phyloP scores from a whole-genome alignment of 2,329 filamentous ascomycete genomes.

The Nemania serpens region DNA sequence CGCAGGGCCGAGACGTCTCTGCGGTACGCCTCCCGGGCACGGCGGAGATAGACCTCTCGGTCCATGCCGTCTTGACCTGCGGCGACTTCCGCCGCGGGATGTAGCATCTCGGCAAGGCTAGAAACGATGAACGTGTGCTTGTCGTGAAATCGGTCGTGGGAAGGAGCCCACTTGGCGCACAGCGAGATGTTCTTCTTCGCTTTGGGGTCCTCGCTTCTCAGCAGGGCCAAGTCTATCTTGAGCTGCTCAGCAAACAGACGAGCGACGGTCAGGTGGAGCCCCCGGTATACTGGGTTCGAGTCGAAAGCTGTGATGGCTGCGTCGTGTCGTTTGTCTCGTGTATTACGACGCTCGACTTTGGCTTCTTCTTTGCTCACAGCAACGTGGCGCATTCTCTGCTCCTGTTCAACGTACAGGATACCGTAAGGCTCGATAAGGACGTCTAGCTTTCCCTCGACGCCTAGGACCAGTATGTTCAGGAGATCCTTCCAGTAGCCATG shows the following conservation, averaged over 20 bases:
- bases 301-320: constrained; percentile 48
- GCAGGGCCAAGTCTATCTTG: constrained; percentile 48
- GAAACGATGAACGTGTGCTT: constrained; percentile 61
- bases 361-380: constrained; percentile 18
- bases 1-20: constrained; percentile 57
- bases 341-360: constrained; percentile 35
- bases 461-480: constrained; percentile 59
- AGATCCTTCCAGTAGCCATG: constrained; percentile 69
- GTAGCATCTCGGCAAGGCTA: constrained; percentile 61
- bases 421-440: constrained; percentile 46
- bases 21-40: constrained; percentile 59
- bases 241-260: constrained; percentile 63
- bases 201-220: constrained; percentile 47
- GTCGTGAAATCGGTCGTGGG: constrained; percentile 59
- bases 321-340: constrained; percentile 48
- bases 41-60: constrained; percentile 57
- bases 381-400: constrained; percentile 23
- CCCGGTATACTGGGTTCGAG: constrained; percentile 52
- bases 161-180: constrained; percentile 65
- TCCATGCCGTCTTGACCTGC: constrained; percentile 40
- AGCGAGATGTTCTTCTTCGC: constrained; percentile 55
- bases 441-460: constrained; percentile 53
- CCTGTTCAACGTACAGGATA: constrained; percentile 48
- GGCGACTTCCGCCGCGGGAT: constrained; percentile 44
- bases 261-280: constrained; percentile 57